Conservation (phyloP, 495 filamentous ascomycete genomes). For the Penicillium daleae region DNA sequence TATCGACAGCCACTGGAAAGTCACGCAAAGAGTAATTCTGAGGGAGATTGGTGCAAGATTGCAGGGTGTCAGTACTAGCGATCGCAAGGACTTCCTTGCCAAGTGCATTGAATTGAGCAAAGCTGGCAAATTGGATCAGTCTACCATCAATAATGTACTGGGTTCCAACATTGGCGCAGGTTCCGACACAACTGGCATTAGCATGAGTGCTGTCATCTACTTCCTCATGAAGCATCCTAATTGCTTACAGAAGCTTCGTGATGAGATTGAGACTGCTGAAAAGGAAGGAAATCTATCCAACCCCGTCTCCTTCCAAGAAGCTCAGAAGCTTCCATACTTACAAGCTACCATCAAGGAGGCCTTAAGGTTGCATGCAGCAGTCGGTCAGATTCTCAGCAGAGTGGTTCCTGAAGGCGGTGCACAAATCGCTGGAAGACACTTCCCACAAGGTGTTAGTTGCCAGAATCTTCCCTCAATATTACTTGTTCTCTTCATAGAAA, state of each 20-base stretch:
- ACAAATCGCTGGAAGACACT: constrained; percentile 22
- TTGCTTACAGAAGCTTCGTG: constrained; percentile 20
- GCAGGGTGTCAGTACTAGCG: constrained; percentile 12
- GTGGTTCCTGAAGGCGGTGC: constrained; percentile 37
- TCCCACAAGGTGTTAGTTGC: constrained; percentile 28
- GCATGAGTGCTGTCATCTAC: constrained; percentile 31
- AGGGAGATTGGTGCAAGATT: neutral
- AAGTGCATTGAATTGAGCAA: neutral
- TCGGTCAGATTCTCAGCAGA: constrained; percentile 47
- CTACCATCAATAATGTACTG: neutral
- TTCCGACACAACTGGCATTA: constrained; percentile 35
- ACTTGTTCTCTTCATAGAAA: neutral
- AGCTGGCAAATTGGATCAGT: constrained; percentile 1
- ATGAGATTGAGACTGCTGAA: constrained; percentile 31
- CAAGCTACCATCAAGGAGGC: constrained; percentile 44
- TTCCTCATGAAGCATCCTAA: constrained; percentile 30
- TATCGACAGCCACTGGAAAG: neutral
- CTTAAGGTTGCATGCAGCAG: constrained; percentile 62
- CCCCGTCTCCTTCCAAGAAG: constrained; percentile 26
- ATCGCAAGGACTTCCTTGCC: constrained; percentile 2
- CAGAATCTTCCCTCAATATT: neutral
- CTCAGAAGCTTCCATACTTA: constrained; percentile 36
- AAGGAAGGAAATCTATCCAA: constrained; percentile 18
- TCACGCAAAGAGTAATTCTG: neutral
- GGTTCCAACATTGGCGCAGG: constrained; percentile 36